Base-by-base conservation (phyloP, 139 green algal genomes). In the Axilococcus clingmanii region DNA sequence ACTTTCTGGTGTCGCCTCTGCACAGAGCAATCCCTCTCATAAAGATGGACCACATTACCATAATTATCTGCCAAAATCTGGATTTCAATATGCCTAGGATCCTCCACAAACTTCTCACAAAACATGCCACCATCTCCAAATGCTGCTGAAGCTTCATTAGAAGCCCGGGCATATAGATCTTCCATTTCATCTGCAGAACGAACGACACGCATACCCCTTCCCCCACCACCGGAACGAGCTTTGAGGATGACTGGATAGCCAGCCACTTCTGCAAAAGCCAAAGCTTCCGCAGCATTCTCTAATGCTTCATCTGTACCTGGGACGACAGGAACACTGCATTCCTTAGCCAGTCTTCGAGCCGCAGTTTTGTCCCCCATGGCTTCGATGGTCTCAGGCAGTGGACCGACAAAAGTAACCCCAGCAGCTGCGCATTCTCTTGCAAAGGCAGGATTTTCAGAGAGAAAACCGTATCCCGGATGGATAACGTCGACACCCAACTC, bases 1-100 rank as follows among this genome's bases (percentile, higher is more conserved):
- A 94, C 80, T 72, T 98, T 98, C 52, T 98, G 91, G 66, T 98
- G 92, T n/a, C 91, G 75, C 24, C 91, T 72, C 70, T 98, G 91
- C 51, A 97, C 89, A 20, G 75, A 92, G 81, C 91, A 98, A 59
- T 98, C 91, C 25, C 91, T 76, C 63, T 97, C 88, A 54, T 89
- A 89, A 25, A 98, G 66, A 77, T 96, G 89, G 48, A 97, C 77
- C 20, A 90, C 79, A 61, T 95, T 95, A 63, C 91, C 91, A 45
- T 95, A 73, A 33, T 72, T 48, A 69, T 98, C 91, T 2, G 82
- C 91, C 48, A 98, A 59, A 36, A 98, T 88, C 71, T 96, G 83
- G 7, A 91, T 63, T 48, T 86, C 81, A 30, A 87, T 82, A 66
- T 73, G 63, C 22, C 84, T 66, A 17, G 91, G 86, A 44, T 88